Conservation (phyloP, 495 filamentous ascomycete species). For the Venustampulla echinocandica region DNA sequence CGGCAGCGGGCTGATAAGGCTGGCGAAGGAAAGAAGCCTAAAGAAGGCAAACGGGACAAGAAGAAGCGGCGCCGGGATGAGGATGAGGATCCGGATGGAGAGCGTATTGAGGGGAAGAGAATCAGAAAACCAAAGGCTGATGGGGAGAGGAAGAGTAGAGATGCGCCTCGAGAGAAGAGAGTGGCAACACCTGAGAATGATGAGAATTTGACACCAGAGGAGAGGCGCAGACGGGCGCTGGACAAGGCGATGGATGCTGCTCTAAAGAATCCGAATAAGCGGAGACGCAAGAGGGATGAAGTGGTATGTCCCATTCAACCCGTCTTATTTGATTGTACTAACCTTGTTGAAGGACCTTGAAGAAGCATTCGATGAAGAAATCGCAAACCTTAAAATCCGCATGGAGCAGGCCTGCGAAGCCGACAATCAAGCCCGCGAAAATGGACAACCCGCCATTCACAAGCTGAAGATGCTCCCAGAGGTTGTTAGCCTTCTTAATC, state of each 20-base stretch:
- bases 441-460: slow-evolving; percentile 72
- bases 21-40: slow-evolving; percentile 56
- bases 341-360: slow-evolving; percentile 62
- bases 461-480: slow-evolving; percentile 94
- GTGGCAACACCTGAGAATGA: slow-evolving; percentile 51
- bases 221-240: slow-evolving; percentile 70
- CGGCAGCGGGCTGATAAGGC: slow-evolving; percentile 63
- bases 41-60: slow-evolving; percentile 65
- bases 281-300: slow-evolving; percentile 78
- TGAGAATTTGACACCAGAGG: slow-evolving; percentile 52
- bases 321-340: slow-evolving; percentile 9
- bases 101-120: slow-evolving; percentile 47
- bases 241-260: slow-evolving; percentile 82
- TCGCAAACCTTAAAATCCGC: slow-evolving; percentile 74
- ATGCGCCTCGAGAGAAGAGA: slow-evolving; percentile 37
- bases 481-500: slow-evolving; percentile 79
- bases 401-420: slow-evolving; percentile 89
- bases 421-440: slow-evolving; percentile 70
- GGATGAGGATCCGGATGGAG: slow-evolving; percentile 47
- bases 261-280: slow-evolving; percentile 68
- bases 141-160: slow-evolving; percentile 30
- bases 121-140: slow-evolving; percentile 36
- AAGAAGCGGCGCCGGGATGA: slow-evolving; percentile 55
- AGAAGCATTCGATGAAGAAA: slow-evolving; percentile 77
- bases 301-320: slow-evolving; percentile 56